phyloP scores from a whole-genome alignment of 257 asterid species.

The Petunia secreta region DNA sequence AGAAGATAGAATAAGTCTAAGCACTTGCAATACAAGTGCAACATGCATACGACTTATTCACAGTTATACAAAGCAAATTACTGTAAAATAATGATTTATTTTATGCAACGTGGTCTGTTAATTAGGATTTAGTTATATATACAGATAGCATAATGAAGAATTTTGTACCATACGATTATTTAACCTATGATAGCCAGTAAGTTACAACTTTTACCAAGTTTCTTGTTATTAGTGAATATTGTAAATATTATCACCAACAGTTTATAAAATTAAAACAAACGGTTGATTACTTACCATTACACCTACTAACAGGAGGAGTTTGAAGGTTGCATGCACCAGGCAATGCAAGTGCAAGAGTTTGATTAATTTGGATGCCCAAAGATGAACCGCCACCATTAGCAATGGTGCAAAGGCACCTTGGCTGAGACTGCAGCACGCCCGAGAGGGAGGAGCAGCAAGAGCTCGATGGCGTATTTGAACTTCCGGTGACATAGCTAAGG shows the following conservation, averaged over 20 bases:
- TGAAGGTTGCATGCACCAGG: conserved; percentile 56
- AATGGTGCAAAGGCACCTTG: conserved; percentile 62
- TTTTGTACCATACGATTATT: background rate
- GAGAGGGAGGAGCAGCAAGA: conserved; percentile 64
- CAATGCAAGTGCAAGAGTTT: conserved; percentile 59
- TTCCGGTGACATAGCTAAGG: conserved; percentile 65
- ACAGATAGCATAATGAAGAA: background rate
- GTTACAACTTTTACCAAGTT: background rate
- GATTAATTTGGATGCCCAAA: conserved; percentile 55
- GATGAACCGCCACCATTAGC: conserved; percentile 54
- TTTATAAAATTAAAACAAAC: background rate
- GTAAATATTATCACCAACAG: background rate
- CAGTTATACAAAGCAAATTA: too few species aligned
- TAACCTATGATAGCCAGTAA: too few species aligned
- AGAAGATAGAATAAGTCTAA: background rate
- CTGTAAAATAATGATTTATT: too few species aligned
- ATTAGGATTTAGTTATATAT: too few species aligned
- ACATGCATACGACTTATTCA: too few species aligned
- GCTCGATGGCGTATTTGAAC: conserved; percentile 47
- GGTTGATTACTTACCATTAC: conserved; percentile 48
- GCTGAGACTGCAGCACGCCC: conserved; percentile 61
- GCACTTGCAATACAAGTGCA: too few species aligned
- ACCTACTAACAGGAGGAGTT: conserved; percentile 66
- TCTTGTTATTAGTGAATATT: too few species aligned
- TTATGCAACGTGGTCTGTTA: too few species aligned